Base-by-base conservation (phyloP, 805 yeast species). In the Zygosaccharomyces lentus region DNA sequence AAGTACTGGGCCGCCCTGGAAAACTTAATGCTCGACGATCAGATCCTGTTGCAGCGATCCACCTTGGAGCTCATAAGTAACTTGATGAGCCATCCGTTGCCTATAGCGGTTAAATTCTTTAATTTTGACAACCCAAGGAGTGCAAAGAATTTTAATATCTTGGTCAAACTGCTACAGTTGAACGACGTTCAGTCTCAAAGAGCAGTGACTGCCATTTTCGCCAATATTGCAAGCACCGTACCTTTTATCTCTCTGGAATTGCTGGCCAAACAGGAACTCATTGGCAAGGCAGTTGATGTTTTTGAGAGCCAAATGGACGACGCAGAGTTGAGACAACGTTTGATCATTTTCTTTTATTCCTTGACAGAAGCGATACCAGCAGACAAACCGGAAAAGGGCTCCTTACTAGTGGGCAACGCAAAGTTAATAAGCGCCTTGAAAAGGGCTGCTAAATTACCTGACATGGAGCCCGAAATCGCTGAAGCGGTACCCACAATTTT, bases 21-120 rank as follows among this genome's bases (percentile, higher is more conserved):
- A 48, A 60, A 61, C 24, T 54, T 69, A 15, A 55, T 78, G 51
- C 51, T 77, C 15, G 71, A 76, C 47, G 72, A 73, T 26, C 74
- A 77, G 43, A 55, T 65, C 1, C 60, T 70, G 43, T 61, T 85
- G 3, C 87, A 82, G 58, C 68, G 77, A 41, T 79, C 87, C 0
- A 54, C 81, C 0, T 69, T 84, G 63, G 89, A 85, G 56, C 71
- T 85, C 13, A 61, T 83, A 8, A 76, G 84, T 48, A 85, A 85
- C 58, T 59, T 84, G 38, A 73, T 80, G 57, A 67, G 66, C 34
- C 63, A 65, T 41, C 66, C 69, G 19, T 15, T 58, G 13, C 56
- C 60, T 46, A 62, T 78, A 27, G 81, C 78, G 1, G 64, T 53
- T 1, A 77, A 78, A 49, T 74, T 84, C 54, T 84, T 84, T 67